Percentiles rank a stretch among this genome's conserved stretches.
Evolutionary conservation across 768 basidiomycete genomes (phyloP).

Genomic region (Gautieria morchelliformis): DNA sequence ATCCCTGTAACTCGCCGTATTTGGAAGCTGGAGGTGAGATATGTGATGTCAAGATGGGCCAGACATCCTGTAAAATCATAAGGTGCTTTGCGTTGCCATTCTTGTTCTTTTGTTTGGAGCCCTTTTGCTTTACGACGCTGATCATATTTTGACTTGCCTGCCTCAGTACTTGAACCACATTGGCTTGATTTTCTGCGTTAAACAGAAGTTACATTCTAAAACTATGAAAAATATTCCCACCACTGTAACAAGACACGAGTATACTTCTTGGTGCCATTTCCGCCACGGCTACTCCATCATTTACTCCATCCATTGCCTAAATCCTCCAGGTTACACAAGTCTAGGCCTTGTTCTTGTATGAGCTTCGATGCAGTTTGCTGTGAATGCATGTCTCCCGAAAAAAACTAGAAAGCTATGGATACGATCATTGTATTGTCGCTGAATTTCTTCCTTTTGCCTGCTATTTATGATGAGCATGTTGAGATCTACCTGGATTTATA

Average conservation of each 20-base stretch:
- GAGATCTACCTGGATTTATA: not conserved
- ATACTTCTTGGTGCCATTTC: not conserved
- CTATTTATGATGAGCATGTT: not conserved
- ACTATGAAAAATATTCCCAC: not conserved
- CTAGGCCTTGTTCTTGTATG: not conserved
- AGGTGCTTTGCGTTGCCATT: not conserved
- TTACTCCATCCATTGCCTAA: not conserved
- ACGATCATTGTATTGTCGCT: not conserved
- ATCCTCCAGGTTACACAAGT: not conserved
- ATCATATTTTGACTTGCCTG: not conserved
- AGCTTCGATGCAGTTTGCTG: not conserved
- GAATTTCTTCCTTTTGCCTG: not conserved
- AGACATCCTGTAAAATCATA: not conserved
- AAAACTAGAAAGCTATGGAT: not conserved
- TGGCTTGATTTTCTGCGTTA: not conserved
- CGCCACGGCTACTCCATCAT: not conserved
- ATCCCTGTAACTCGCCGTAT: not conserved
- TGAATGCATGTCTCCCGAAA: not conserved
- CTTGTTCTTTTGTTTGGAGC: not conserved
- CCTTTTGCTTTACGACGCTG: not conserved
- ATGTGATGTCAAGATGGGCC: not conserved
- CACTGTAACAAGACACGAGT: not conserved
- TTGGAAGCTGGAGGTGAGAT: not conserved
- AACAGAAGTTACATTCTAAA: not conserved
- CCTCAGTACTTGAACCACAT: not conserved